Evolutionary conservation across 108 stramenopile genomes (phyloP), one percentile per base, ranked within the genome.

Genomic region (Mediolabrus comicus): DNA sequence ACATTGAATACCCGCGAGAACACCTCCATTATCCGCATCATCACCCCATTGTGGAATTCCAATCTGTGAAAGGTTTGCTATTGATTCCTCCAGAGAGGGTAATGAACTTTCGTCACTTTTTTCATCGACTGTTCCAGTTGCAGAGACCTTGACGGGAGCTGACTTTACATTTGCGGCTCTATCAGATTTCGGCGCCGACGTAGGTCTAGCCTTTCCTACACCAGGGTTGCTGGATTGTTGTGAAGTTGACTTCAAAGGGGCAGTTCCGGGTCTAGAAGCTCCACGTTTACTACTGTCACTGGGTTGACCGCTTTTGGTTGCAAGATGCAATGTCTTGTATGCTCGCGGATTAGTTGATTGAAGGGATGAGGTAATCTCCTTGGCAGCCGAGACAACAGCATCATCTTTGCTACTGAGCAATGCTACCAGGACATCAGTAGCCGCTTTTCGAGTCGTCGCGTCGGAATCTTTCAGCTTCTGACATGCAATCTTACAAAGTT

Each of bases 381-480:
- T 61, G 1, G 85, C 55, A 5, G 59, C 66, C 3, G 51, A 34
- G 26, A 36, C 59, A 54, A 83, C 58, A 1, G 61, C 68, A 10
- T 71, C 53, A 55, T 89, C 81, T 22, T 86, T 65, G 30, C 65
- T 63, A 5, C 60, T 66, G 25, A 80, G 69, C 22, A 95, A 72
- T n/a, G 65, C 31, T 10, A 80, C 53, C 19, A 95, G 57, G 2
- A 87, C 49, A 26, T 80, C 74, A 46, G 81, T 59, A 5, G 89
- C 87, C 25, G 83, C 80, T 59, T 92, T 88, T 53, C 94, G 68
- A 0, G 88, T 87, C 31, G 53, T 52, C 1, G 91, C 87, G 67
- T 95, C 88, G 6, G 91, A 87, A 62, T 95, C 94, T n/a, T 76
- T 72, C 51, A 92, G 62, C 53, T 89, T 91, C 14, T 69, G 46